Evolutionary conservation across 129 eudicot species (phyloP), one percentile per base, ranked within the genome.

Genomic region (Smallanthus sonchifolius): DNA sequence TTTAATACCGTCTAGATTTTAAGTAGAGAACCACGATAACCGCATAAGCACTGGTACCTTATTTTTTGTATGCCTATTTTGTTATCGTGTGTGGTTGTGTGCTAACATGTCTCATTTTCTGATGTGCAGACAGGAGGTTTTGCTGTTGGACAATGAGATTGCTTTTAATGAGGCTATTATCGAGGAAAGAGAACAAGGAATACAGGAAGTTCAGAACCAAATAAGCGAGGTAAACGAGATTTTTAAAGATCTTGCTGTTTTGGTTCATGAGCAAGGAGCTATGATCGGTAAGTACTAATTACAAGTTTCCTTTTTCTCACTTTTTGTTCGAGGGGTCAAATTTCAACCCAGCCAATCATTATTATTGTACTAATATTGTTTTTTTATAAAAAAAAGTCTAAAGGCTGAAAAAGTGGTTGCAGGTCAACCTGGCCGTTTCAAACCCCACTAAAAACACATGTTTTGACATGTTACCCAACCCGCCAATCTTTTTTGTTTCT

Each of bases 141-240:
- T 76, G 64, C 73, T 75, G 32, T 51, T 84, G 65, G 92, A 84
- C 45, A 86, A 84, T 78, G 89, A 89, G 83, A 85, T 89, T 55
- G 65, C 70, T 45, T 81, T 86, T 37, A 84, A 86, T 55, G 90
- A 86, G 56, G 96, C 92, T 16, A 69, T 84, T 61, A 89, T 89
- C 30, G 92, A 89, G 56, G 96, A 89, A 78, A 80, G 96, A 79
- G 96, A 89, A 47, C 90, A 86, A 69, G 96, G 96, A 5, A 89
- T 89, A 65, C 77, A 76, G 70, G 91, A 89, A 82, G 77, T 89
- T 34, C 91, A 86, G 42, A 78, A 82, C 74, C 89, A 89, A 81
- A 89, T 89, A 6, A 81, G 83, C 7, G 96, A 86, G 79, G 91
- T 89, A 75, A 84, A 84, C 51, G 89, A 86, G 65, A 89, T 89